Evolutionary conservation across 768 basidiomycete species (phyloP).

Genomic region (Crucibulum laeve): DNA sequence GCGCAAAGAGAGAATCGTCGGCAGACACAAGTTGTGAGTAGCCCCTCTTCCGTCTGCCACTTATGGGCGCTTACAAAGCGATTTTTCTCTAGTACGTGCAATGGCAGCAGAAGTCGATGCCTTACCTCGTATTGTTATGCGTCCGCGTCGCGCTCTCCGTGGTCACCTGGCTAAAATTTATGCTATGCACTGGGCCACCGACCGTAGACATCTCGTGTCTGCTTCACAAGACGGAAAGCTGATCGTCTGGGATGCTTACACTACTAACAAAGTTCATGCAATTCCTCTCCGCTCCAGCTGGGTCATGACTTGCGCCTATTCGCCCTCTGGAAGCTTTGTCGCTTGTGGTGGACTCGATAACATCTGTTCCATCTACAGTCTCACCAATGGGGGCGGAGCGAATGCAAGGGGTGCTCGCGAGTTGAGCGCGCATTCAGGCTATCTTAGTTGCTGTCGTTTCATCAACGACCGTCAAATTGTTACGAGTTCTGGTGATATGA

Average conservation of each 20-base stretch:
- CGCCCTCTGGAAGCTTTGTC: conserved; percentile 94
- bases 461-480: conserved; percentile 99
- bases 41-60: conserved; percentile 4
- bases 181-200: conserved; percentile 99
- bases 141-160: conserved; percentile 89
- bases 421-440: conserved; percentile 95
- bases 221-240: conserved; percentile 99
- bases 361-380: conserved; percentile 97
- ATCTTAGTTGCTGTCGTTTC: conserved; percentile 97
- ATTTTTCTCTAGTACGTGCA: conserved; percentile 69
- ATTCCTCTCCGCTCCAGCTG: conserved; percentile 97
- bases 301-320: conserved; percentile 99
- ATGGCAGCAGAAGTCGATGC: conserved; percentile 97
- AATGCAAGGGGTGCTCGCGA: conserved; percentile 89
- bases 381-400: conserved; percentile 77
- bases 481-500: conserved; percentile 98
- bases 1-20: conserved; percentile 92
- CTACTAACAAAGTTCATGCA: conserved; percentile 99
- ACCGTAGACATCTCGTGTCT: conserved; percentile 95
- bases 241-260: conserved; percentile 99
- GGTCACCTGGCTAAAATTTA: conserved; percentile 99
- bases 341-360: conserved; percentile 99
- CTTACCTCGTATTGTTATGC: conserved; percentile 95
- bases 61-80: conserved; percentile 10
- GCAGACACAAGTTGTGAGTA: conserved; percentile 95